Evolutionary conservation across 495 filamentous ascomycete genomes (phyloP), one percentile per base, ranked within the genome.

Genomic region (Astrothelium macrocarpum): DNA sequence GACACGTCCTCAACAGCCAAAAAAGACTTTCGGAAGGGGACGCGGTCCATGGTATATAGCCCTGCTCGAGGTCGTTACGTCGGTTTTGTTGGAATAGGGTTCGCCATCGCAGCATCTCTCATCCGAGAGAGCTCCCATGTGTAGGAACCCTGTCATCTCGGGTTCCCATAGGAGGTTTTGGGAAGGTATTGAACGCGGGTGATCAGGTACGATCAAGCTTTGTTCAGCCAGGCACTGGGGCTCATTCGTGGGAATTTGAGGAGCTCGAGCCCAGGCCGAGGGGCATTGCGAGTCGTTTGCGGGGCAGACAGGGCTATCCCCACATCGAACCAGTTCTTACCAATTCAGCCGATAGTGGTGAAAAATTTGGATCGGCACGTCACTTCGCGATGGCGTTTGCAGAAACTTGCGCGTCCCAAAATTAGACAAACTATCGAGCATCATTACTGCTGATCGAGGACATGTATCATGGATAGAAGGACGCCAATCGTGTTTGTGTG

Each of bases 121-220:
- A 39, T 28, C 49, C 49, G 49, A 56, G 49, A 56, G 49, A 26
- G 10, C 11, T 29, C 25, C 25, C 49, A 56, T 56, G 23, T 25
- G 26, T 56, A 25, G 49, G 29, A 11, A 56, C 49, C 2, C 25
- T 9, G 9, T 9, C 20, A 29, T 56, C 20, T 16, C 20, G 49
- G 9, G 5, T 20, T 25, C 11, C 49, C 12, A 20, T 29, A 28
- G 25, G 20, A 29, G 9, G 25, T n/a, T 49, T 25, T 56, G n/a
- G 49, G 49, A 56, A 56, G 49, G 49, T 29, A 9, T 5, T 16
- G 16, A 56, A 9, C 7, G 25, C 2, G 2, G 49, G 9, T 29
- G 49, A 56, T 56, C 49, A 56, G 49, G 49, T 56, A 56, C 49
- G 23, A 56, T 56, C 49, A 56, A 26, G 49, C 12, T 9, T 29